phyloP scores from a whole-genome alignment of 2,329 filamentous ascomycete species.

The Helotiales sp. region DNA sequence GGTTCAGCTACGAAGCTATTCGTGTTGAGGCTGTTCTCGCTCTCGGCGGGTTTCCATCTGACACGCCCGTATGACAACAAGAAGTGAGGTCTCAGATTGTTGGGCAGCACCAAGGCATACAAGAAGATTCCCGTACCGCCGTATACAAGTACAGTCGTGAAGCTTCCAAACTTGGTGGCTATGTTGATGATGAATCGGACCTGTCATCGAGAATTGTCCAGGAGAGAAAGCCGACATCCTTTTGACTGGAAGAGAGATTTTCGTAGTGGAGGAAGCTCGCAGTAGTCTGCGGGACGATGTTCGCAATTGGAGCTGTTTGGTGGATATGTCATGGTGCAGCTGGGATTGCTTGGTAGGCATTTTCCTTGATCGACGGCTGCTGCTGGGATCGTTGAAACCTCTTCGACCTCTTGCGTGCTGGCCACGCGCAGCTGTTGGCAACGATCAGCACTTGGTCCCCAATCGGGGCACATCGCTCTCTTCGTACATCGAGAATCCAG shows the following conservation, averaged over 20 bases:
- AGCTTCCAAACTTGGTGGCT: background rate
- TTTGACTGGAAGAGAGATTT: background rate
- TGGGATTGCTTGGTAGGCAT: constrained; percentile 1
- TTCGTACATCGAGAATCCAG: background rate
- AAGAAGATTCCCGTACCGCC: background rate
- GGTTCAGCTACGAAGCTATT: constrained; percentile 15
- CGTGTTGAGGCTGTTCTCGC: constrained; percentile 16
- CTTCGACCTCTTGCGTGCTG: background rate
- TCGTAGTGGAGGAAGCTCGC: background rate
- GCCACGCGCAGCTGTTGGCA: background rate
- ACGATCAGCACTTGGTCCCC: background rate
- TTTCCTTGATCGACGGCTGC: constrained; percentile 6
- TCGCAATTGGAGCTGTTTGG: constrained; percentile 1
- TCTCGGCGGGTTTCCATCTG: background rate
- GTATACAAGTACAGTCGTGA: background rate
- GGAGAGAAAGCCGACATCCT: background rate
- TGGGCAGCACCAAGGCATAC: constrained; percentile 18
- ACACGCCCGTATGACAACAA: constrained; percentile 10
- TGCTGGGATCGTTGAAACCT: constrained; percentile 7
- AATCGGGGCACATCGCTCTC: constrained; percentile 3
- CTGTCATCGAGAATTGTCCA: constrained; percentile 2
- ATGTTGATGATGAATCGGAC: background rate
- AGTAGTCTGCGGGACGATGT: background rate
- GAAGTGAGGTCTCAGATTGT: constrained; percentile 6
- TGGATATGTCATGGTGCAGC: constrained; percentile 1